Percentiles rank a stretch among this genome's conserved stretches.
These are phyloP conservation scores for Chrysoporthe austroafricana DNA, from an alignment of 2,329 filamentous ascomycete species.

Conservation along the genomic window DNA sequence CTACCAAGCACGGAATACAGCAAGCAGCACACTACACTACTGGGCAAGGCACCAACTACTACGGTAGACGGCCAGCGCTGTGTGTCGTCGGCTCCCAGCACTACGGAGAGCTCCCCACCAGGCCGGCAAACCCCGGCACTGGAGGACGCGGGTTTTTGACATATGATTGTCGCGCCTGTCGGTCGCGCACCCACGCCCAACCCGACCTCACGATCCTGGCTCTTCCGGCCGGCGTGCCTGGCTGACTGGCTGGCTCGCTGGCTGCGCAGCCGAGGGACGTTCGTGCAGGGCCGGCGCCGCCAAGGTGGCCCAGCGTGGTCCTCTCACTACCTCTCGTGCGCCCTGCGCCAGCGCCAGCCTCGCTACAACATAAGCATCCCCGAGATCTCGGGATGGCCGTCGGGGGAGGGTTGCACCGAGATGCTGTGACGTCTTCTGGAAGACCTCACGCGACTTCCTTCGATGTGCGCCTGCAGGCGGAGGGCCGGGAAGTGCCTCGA, in stretches of 20 bases:
- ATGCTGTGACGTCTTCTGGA: slow-evolving; percentile 10
- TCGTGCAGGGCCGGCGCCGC: not conserved
- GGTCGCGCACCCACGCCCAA: no score
- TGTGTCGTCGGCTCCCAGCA: no score
- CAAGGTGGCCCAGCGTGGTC: not conserved
- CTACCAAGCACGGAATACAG: no score
- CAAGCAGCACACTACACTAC: not conserved
- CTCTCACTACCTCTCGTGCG: not conserved
- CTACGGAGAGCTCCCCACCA: no score
- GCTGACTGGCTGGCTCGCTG: not conserved
- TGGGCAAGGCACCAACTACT: not conserved
- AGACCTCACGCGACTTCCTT: not conserved
- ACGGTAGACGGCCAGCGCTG: no score
- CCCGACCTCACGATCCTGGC: no score
- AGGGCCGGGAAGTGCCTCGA: not conserved
- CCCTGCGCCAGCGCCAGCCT: not conserved
- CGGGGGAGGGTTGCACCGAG: slow-evolving; percentile 1
- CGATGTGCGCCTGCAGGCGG: not conserved
- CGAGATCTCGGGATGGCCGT: slow-evolving; percentile 7
- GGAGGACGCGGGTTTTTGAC: not conserved
- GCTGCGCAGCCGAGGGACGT: not conserved
- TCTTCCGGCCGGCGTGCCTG: no score
- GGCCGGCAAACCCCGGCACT: not conserved
- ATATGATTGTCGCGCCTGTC: not conserved
- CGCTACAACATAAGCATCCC: not conserved